Conservation (phyloP, 1,284 basidiomycete genomes). For the Cryptococcus sp. region DNA sequence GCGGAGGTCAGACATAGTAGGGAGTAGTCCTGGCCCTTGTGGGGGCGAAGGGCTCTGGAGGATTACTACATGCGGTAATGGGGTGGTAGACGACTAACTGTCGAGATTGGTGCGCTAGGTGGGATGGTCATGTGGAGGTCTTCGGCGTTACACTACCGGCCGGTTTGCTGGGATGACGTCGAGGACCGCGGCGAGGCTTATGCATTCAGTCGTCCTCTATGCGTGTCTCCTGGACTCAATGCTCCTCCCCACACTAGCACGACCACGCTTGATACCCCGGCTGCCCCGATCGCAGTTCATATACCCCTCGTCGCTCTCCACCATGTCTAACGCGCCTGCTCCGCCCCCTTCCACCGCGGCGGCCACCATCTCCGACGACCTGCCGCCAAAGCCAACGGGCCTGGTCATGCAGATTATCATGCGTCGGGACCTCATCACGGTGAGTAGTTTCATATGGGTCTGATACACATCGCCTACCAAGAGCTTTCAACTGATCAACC, state of each 20-base stretch:
- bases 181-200: background rate
- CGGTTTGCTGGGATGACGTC: background rate
- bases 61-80: too few relatives aligned
- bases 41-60: background rate
- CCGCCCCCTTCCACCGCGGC: background rate
- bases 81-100: too few relatives aligned
- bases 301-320: background rate
- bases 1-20: background rate
- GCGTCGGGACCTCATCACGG: conserved; percentile 42
- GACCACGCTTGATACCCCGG: background rate
- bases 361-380: background rate
- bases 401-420: conserved; percentile 51
- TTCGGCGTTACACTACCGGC: background rate
- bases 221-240: background rate
- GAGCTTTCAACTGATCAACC: background rate
- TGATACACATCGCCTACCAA: background rate
- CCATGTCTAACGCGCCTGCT: background rate
- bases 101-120: background rate
- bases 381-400: conserved; percentile 26
- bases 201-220: background rate
- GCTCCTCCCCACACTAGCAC: too few relatives aligned
- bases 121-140: conserved; percentile 1
- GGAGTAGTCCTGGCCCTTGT: background rate
- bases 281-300: background rate
- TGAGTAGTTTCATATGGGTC: conserved; percentile 25